Conservation (phyloP, 2,329 filamentous ascomycete genomes). For the Penicillium thymicola region DNA sequence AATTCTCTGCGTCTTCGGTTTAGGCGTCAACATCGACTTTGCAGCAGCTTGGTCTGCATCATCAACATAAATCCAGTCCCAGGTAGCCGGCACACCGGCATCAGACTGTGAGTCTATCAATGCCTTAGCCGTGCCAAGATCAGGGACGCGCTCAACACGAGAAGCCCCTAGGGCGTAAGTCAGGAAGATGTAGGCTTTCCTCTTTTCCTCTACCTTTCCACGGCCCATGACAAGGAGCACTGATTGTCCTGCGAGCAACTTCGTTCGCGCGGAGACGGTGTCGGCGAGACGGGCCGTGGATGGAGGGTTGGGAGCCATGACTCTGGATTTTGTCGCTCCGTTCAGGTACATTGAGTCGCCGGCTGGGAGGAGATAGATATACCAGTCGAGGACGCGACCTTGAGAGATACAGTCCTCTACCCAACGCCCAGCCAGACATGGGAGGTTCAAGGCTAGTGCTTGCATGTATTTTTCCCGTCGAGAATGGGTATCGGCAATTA, state of each 20-base stretch:
- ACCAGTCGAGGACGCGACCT: conserved; percentile 66
- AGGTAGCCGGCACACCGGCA: conserved; percentile 44
- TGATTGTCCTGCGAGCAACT: conserved; percentile 60
- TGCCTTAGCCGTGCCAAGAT: conserved; percentile 62
- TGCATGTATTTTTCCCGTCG: conserved; percentile 92
- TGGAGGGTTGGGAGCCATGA: conserved; percentile 60
- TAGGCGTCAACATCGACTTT: conserved; percentile 42
- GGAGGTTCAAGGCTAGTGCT: conserved; percentile 82
- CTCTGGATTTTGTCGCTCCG: conserved; percentile 72
- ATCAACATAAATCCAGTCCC: conserved; percentile 79
- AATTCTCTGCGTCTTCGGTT: conserved; percentile 19
- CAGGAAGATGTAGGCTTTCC: conserved; percentile 74
- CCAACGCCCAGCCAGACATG: conserved; percentile 82
- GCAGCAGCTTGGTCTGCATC: conserved; percentile 57
- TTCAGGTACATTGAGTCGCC: conserved; percentile 75
- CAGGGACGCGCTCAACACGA: conserved; percentile 62
- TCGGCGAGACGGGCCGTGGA: conserved; percentile 54
- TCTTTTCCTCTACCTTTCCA: conserved; percentile 60
- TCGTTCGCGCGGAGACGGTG: conserved; percentile 59
- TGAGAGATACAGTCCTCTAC: conserved; percentile 66
- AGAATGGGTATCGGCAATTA: conserved; percentile 83
- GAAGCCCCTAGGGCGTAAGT: conserved; percentile 73
- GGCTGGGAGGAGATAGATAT: conserved; percentile 77
- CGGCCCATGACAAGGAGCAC: conserved; percentile 71
- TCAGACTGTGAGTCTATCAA: conserved; percentile 53